Evolutionary conservation across 768 basidiomycete genomes (phyloP).

Genomic region (Trametes punicea): DNA sequence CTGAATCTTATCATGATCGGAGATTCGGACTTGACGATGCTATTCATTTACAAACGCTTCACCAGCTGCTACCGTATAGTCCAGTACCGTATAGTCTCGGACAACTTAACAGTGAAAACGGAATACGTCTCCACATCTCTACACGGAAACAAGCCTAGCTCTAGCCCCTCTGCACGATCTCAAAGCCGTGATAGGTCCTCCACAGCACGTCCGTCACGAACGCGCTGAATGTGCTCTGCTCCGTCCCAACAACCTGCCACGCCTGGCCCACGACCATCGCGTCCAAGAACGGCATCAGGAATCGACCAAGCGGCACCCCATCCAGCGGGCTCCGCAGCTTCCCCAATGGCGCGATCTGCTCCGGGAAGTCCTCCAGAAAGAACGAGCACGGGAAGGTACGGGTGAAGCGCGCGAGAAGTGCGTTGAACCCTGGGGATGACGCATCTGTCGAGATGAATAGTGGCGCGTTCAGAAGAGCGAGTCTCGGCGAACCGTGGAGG

Average conservation of each 20-base stretch:
- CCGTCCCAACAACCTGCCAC: conserved; percentile 59
- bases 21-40: no score
- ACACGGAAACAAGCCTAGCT: background rate
- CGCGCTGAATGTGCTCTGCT: conserved; percentile 71
- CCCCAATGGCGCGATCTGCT: conserved; percentile 30
- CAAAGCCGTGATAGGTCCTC: conserved; percentile 51
- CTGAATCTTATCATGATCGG: no score
- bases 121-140: no score
- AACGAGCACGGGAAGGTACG: conserved; percentile 63
- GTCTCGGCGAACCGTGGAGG: conserved; percentile 40
- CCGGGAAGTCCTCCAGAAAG: conserved; percentile 50
- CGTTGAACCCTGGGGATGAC: conserved; percentile 36
- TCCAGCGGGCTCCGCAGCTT: conserved; percentile 45
- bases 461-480: conserved; percentile 49
- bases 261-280: conserved; percentile 65
- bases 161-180: conserved; percentile 37
- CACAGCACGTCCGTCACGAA: conserved; percentile 69
- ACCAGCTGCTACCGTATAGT: no score
- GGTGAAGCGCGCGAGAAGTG: conserved; percentile 43
- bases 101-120: no score
- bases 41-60: no score
- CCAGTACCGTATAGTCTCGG: no score
- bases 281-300: conserved; percentile 64
- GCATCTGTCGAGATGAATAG: conserved; percentile 68
- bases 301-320: conserved; percentile 41